Evolutionary conservation across 2,329 filamentous ascomycete genomes (phyloP).

Genomic region (Fusarium nematophilum): DNA sequence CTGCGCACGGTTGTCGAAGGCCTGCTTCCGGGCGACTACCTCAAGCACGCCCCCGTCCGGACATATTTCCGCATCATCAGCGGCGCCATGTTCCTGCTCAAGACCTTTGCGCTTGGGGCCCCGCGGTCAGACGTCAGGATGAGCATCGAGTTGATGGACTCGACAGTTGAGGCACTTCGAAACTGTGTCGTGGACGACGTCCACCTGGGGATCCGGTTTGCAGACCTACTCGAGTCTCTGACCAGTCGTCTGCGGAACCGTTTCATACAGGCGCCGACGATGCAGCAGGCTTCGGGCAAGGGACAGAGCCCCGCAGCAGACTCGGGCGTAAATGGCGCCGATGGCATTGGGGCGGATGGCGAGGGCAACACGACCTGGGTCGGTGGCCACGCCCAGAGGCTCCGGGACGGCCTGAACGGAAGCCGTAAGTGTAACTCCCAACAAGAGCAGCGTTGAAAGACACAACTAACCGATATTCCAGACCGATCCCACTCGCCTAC

Average conservation of each 20-base stretch:
- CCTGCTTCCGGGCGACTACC: slow-evolving; percentile 77
- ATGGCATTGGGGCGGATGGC: slow-evolving; percentile 41
- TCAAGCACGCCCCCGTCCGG: slow-evolving; percentile 84
- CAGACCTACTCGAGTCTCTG: slow-evolving; percentile 82
- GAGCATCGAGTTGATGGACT: slow-evolving; percentile 79
- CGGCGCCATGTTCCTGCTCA: slow-evolving; percentile 85
- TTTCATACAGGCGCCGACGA: slow-evolving; percentile 74
- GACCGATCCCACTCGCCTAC: slow-evolving; percentile 50
- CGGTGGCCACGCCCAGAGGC: slow-evolving; percentile 53
- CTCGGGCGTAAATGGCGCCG: slow-evolving; percentile 39
- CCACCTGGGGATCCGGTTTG: slow-evolving; percentile 85
- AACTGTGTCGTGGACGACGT: slow-evolving; percentile 87
- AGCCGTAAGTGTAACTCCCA: slow-evolving; percentile 47
- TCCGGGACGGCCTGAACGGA: slow-evolving; percentile 54
- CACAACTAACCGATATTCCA: slow-evolving; percentile 37
- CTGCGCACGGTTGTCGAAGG: slow-evolving; percentile 81
- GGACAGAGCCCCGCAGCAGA: slow-evolving; percentile 56
- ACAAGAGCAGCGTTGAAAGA: background rate
- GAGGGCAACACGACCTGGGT: slow-evolving; percentile 47
- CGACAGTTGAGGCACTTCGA: slow-evolving; percentile 77
- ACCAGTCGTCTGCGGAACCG: slow-evolving; percentile 79
- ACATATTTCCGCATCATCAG: slow-evolving; percentile 90
- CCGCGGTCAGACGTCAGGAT: slow-evolving; percentile 81
- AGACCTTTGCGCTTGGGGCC: slow-evolving; percentile 84
- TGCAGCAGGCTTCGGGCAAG: slow-evolving; percentile 54